Percentiles rank a stretch among this genome's conserved stretches.
Evolutionary conservation across 2,329 filamentous ascomycete species (phyloP).

Genomic region (Colletotrichum sp.): DNA sequence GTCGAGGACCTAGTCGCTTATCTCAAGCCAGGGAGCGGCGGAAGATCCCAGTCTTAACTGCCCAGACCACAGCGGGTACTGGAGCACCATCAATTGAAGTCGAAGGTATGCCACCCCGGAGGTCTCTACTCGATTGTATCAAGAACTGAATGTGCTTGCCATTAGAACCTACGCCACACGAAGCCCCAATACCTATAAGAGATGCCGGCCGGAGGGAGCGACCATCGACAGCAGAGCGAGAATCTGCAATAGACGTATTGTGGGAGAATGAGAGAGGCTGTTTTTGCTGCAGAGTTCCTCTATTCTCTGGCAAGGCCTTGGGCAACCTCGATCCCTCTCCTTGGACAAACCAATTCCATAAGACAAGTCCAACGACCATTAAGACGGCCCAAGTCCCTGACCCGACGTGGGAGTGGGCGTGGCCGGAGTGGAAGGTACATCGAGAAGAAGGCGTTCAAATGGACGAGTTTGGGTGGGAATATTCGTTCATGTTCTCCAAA

Average conservation of each 20-base stretch:
- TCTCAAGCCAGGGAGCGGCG: background rate
- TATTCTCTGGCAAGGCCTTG: conserved; percentile 88
- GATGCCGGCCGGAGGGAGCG: background rate
- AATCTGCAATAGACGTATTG: conserved; percentile 79
- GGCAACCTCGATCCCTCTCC: conserved; percentile 84
- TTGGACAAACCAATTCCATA: conserved; percentile 79
- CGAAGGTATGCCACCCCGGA: conserved; percentile 1
- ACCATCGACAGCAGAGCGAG: conserved; percentile 34
- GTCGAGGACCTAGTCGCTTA: background rate
- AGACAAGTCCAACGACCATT: conserved; percentile 69
- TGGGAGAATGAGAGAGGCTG: conserved; percentile 95
- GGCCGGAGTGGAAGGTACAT: conserved; percentile 68
- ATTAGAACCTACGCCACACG: conserved; percentile 14
- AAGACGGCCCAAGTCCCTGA: conserved; percentile 92
- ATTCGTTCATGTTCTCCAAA: conserved; percentile 84
- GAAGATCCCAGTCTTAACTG: background rate
- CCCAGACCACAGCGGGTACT: background rate
- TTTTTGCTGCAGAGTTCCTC: conserved; percentile 85
- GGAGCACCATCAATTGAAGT: conserved; percentile 21
- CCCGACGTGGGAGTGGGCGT: conserved; percentile 91
- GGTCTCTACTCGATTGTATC: too few relatives aligned
- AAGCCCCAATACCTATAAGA: background rate
- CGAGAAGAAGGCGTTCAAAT: conserved; percentile 72
- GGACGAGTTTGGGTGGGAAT: conserved; percentile 95
- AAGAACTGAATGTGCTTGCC: background rate